Conservation (phyloP, 306 rosid genomes). For the Argentina anserina region DNA sequence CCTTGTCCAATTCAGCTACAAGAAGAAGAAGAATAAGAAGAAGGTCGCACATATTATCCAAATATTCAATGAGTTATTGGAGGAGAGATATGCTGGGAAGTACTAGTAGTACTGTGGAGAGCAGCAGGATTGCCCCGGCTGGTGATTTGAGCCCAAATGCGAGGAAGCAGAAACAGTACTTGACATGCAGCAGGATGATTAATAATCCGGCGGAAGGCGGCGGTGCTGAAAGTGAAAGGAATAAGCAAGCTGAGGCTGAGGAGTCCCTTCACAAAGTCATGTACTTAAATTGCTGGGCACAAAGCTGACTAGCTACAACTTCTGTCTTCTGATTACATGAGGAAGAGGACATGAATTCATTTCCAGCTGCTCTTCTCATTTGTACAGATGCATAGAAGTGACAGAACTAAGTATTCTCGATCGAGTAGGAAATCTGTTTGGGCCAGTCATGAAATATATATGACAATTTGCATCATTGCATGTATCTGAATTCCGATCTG, state of each 20-base stretch:
- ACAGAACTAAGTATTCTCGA: not conserved
- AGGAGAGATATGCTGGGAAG: not conserved
- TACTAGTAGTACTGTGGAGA: not conserved
- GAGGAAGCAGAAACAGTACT: not conserved
- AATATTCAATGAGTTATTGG: constrained; percentile 8
- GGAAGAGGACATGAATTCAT: not conserved
- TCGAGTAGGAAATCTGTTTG: not conserved
- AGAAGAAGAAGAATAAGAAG: not conserved
- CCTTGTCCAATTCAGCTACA: not conserved
- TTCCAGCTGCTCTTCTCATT: not conserved
- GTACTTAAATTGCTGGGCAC: constrained; percentile 30
- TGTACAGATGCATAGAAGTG: not conserved
- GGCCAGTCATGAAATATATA: not conserved
- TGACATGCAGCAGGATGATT: not conserved
- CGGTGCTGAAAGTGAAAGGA: not conserved
- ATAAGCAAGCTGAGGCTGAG: constrained; percentile 11
- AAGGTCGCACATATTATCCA: not conserved
- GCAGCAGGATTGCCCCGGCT: not conserved
- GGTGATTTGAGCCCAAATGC: not conserved
- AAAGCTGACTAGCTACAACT: not conserved
- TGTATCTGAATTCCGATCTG: not conserved
- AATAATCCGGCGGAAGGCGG: not conserved
- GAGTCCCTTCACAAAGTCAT: constrained; percentile 31
- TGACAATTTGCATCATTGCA: not conserved
- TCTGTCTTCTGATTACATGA: not conserved